Evolutionary conservation across 164 flowering plant species (phyloP), one percentile per base, ranked within the genome.

Genomic region (Sedum album): DNA sequence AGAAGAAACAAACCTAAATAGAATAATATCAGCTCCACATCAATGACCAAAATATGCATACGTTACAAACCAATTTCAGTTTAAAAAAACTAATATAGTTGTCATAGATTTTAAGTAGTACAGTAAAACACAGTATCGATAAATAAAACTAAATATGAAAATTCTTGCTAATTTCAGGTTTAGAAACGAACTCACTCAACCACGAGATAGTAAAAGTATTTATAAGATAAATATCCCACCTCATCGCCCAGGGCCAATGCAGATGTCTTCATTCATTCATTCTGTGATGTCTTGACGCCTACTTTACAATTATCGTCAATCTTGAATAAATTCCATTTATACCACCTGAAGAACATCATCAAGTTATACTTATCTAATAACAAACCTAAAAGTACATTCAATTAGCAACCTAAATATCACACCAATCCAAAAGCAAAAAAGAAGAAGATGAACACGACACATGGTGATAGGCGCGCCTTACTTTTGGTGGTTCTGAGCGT

Each of bases 161-260:
- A 25, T 0, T 61, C 18, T 31, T n/a, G 5, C 26, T 28, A 21
- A 6, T 23, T 36, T 26, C 28, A 65, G 25, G 7, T n/a, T 65
- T 3, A 21, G 39, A 44, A 39, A 65, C 21, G 49, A n/a, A 26
- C 13, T 23, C 60, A 26, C 13, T 23, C 60, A 25, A 55, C 60
- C 60, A 55, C 31, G 13, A 38, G 67, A 28, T 20, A 3, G 30
- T 66, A 26, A 17, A 21, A 39, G 8, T 30, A 38, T 65, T 23
- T 10, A 26, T 4, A 33, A 5, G 44, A 60, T 39, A 62, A 66
- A 55, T 25, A 49, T 67, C 42, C 69, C 86, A 90, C 99, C 99
- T 90, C 97, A 60, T 92, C 89, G 65, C 97, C 99, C 68, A 77
- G 82, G 90, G 31, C 95, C 99, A 70, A 88, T 83, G 76, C 83